These are phyloP conservation scores for Pichia heedii DNA, from an alignment of 805 yeast genomes.

Conservation along the genomic window DNA sequence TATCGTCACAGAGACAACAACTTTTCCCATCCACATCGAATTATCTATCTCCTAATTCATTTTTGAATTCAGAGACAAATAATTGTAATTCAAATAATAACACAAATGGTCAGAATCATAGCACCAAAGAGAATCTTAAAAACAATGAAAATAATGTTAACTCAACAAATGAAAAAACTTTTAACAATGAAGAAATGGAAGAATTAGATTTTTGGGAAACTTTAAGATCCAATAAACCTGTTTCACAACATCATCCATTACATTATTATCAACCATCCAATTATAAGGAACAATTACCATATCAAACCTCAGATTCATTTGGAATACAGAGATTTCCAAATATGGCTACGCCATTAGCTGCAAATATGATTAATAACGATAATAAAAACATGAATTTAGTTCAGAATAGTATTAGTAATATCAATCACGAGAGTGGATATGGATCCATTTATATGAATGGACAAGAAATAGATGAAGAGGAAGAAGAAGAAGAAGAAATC, in stretches of 20 bases:
- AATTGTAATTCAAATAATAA: not conserved
- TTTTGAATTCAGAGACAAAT: not conserved
- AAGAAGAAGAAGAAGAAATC: constrained; percentile 25
- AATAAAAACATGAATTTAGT: constrained; percentile 4
- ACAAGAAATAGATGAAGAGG: constrained; percentile 10
- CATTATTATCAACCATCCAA: constrained; percentile 29
- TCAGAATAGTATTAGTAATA: constrained; percentile 6
- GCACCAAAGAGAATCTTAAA: not conserved
- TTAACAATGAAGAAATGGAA: constrained; percentile 40
- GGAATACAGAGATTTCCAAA: constrained; percentile 12
- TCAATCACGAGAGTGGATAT: constrained; percentile 3
- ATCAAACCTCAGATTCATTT: constrained; percentile 14
- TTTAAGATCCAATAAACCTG: constrained; percentile 43
- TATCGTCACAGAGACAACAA: constrained; percentile 10
- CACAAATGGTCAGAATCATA: not conserved
- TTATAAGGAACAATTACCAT: constrained; percentile 12
- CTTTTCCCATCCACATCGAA: constrained; percentile 7
- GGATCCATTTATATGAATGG: constrained; percentile 9
- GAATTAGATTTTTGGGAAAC: constrained; percentile 68
- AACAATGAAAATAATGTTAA: constrained; percentile 8
- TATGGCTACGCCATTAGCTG: constrained; percentile 11
- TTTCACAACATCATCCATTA: constrained; percentile 46
- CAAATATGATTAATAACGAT: constrained; percentile 1
- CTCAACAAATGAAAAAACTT: not conserved
- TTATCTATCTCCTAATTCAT: not conserved